Evolutionary conservation across 306 rosid species (phyloP), one percentile per base, ranked within the genome.

Genomic region (Vicia sativa): DNA sequence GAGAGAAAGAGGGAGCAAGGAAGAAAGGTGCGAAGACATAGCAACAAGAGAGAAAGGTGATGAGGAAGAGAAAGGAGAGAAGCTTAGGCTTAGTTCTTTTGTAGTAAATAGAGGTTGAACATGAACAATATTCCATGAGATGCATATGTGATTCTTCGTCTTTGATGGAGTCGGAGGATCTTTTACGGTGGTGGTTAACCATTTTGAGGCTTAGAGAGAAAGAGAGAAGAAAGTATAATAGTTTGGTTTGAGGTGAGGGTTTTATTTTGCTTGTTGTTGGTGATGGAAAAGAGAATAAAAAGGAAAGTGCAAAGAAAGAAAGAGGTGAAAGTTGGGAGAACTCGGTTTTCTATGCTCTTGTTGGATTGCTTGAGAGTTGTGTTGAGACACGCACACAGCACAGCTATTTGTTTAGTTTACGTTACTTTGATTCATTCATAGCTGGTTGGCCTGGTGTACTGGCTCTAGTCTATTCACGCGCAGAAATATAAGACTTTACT

Each of bases 51-150:
- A 90, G 86, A 28, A 92, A 79, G 65, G 78, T 75, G 65, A 85
- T 77, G 74, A 86, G 85, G 34, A 88, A 57, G 13, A 90, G 72
- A 11, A 90, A 79, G 78, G 78, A 65, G 11, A 86, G 28, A 60
- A 88, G 70, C 79, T 81, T 86, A 6, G 96, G 90, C 48, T 71
- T 85, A 0, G 89, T 76, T 80, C 84, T 88, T 80, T 70, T 88
- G 84, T 41, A 75, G 64, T 67, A 73, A 66, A 76, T 72, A 70
- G 85, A 54, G 34, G 21, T 68, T 9, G 74, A 25, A 13, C 85
- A 86, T 23, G 26, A 23, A 23, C 26, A 23, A 23, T n/a, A n/a
- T 26, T 73, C 89, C 84, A 87, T 74, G 0, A 72, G n/a, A 70
- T 67, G 19, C 11, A 37, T 62, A 15, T 65, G 93, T 19, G 87